Evolutionary conservation across 305 asterid genomes (phyloP).

Genomic region (Fraxinus velutina): DNA sequence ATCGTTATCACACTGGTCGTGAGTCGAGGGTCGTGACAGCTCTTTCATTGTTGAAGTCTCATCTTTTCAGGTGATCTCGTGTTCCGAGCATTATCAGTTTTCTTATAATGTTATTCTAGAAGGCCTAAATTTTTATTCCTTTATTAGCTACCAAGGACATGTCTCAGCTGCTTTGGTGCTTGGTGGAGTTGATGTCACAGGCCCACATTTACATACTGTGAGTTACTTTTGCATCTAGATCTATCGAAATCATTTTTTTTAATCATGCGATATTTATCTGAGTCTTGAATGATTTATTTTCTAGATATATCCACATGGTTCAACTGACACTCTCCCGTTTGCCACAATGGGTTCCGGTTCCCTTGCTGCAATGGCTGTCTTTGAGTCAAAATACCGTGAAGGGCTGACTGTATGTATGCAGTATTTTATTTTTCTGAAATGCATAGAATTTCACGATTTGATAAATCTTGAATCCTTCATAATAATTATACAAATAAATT

Average conservation of each 20-base stretch:
- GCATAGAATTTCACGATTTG: neutral
- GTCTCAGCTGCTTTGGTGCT: conserved; percentile 60
- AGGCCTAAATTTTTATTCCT: conserved; percentile 12
- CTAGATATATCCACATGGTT: conserved; percentile 95
- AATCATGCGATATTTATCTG: neutral
- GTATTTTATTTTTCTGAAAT: neutral
- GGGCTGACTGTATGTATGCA: conserved; percentile 64
- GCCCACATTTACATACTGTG: conserved; percentile 60
- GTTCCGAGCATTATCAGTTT: neutral
- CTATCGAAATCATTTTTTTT: neutral
- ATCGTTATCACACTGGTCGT: conserved; percentile 53
- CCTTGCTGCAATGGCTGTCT: conserved; percentile 90
- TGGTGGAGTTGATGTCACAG: conserved; percentile 58
- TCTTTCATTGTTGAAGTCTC: conserved; percentile 50
- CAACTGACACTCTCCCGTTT: conserved; percentile 90
- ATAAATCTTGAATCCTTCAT: neutral
- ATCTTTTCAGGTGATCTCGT: conserved; percentile 45
- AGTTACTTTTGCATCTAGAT: conserved; percentile 20
- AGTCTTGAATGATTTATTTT: conserved; percentile 11
- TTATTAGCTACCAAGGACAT: conserved; percentile 45
- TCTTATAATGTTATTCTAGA: neutral
- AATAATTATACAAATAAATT: conserved; percentile 17
- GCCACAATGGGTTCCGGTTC: conserved; percentile 99
- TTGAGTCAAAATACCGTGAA: conserved; percentile 83
- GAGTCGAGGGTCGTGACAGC: conserved; percentile 65